Percentiles rank a stretch among this genome's conserved stretches.
Evolutionary conservation across 2,329 filamentous ascomycete genomes (phyloP).

Genomic region (Acrodontium crateriforme): DNA sequence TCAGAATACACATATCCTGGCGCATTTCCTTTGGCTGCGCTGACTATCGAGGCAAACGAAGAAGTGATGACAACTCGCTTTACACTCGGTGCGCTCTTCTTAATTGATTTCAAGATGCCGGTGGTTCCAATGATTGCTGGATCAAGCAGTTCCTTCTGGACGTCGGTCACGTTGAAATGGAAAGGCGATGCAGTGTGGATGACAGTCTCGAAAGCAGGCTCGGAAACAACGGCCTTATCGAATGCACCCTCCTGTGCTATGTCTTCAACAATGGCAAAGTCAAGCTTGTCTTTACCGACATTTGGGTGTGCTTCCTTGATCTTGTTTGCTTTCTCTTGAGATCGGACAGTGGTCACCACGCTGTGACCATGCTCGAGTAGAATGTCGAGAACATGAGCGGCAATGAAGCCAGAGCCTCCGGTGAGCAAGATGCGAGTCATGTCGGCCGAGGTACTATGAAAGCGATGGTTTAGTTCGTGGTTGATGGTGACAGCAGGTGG

Average conservation of each 20-base stretch:
- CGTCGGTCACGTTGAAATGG: conserved; percentile 58
- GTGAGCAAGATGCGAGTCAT: conserved; percentile 24
- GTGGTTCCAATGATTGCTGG: conserved; percentile 51
- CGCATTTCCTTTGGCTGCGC: conserved; percentile 38
- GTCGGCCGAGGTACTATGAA: conserved; percentile 1
- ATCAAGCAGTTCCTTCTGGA: conserved; percentile 49
- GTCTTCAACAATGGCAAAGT: conserved; percentile 56
- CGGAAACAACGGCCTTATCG: conserved; percentile 42
- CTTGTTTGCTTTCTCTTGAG: conserved; percentile 46
- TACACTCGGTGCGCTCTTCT: conserved; percentile 48
- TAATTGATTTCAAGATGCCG: conserved; percentile 48
- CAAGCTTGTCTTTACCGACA: conserved; percentile 42
- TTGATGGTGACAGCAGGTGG: no score
- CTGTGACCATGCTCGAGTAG: conserved; percentile 43
- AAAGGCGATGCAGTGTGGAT: conserved; percentile 65
- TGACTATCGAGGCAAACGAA: conserved; percentile 53
- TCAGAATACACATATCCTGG: conserved; percentile 39
- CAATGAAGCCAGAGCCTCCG: conserved; percentile 50
- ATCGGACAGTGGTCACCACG: conserved; percentile 49
- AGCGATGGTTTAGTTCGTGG: no score
- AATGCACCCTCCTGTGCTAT: conserved; percentile 59
- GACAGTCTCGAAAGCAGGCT: conserved; percentile 57
- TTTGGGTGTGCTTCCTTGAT: conserved; percentile 42
- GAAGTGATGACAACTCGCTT: conserved; percentile 61
- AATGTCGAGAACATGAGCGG: conserved; percentile 48